Conservation (phyloP, 768 basidiomycete species). For the Saitozyma podzolica region DNA sequence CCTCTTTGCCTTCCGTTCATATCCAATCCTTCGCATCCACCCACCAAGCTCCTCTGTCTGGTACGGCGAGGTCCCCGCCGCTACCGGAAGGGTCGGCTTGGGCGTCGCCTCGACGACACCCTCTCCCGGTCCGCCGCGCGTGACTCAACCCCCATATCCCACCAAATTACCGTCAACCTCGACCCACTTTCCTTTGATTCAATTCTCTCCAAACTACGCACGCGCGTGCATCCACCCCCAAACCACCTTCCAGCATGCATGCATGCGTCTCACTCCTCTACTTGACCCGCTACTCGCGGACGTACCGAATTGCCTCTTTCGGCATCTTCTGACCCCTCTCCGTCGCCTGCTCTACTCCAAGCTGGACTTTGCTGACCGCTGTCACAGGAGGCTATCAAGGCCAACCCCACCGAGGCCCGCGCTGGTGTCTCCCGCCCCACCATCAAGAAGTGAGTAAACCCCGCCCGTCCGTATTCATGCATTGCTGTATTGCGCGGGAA, state of each 20-base stretch:
- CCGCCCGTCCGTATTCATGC: not conserved
- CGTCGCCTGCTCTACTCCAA: not conserved
- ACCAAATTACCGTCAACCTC: no score
- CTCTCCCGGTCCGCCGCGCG: no score
- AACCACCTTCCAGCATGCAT: not conserved
- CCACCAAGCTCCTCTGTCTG: slow-evolving; percentile 30
- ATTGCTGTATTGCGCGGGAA: not conserved
- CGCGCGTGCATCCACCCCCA: not conserved
- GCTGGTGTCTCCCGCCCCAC: slow-evolving; percentile 71
- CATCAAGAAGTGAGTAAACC: slow-evolving; percentile 71
- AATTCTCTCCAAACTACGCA: not conserved
- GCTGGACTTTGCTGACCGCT: slow-evolving; percentile 14
- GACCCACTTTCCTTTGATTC: not conserved
- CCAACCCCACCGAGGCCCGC: slow-evolving; percentile 66
- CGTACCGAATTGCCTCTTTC: not conserved
- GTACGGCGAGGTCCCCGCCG: no score
- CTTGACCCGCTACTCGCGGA: not conserved
- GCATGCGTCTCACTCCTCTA: not conserved
- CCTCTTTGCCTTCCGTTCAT: no score
- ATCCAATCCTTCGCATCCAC: not conserved
- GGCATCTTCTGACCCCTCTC: no score
- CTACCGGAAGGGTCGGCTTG: no score
- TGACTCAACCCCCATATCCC: no score
- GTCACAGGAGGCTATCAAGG: slow-evolving; percentile 69
- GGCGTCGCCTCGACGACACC: no score